Evolutionary conservation across 345 rosid genomes (phyloP), one percentile per base, ranked within the genome.

Genomic region (Populus deltoides): DNA sequence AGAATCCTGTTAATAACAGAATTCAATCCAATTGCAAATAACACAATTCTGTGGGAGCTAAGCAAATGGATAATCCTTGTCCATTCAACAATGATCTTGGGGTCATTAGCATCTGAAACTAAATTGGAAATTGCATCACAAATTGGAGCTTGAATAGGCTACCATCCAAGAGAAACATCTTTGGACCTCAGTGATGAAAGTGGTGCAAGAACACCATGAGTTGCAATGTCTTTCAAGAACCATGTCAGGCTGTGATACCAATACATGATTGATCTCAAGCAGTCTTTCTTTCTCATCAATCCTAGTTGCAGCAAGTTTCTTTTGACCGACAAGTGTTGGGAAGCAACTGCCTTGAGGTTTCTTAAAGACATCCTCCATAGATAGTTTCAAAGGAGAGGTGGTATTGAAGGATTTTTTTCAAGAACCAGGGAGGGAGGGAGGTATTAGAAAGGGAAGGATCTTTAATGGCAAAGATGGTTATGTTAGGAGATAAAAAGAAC

Each of bases 381-480:
- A 70, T 63, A 93, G 90, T 49, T 49, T 82, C 57, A 82, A 62
- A 59, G 96, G 88, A 43, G 87, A 81, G 18, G 90, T 92, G 99
- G 82, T 93, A 93, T 35, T 86, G 96, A 53, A 93, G 87, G 70
- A 93, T 85, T 36, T 84, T 87, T n/a, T 84, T 91, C 77, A 90
- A 77, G 84, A 86, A 79, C 92, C 83, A 65, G 10, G 90, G 91
- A 79, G 90, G 81, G 75, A 68, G 75, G 39, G 93, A 79, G 81
- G 86, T 74, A 69, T 83, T 87, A 78, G 81, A 77, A 22, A 92
- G 81, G 81, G 85, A 84, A 24, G 94, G 61, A 76, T 95, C 97
- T n/a, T 84, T 73, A 75, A 93, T 84, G 66, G 93, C 96, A 47
- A 95, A 95, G 80, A 95, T 81, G 62, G 97, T 95, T 39, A 88